Base-by-base conservation (phyloP, 2,329 filamentous ascomycete species). In the Microdochium trichocladiopsis region DNA sequence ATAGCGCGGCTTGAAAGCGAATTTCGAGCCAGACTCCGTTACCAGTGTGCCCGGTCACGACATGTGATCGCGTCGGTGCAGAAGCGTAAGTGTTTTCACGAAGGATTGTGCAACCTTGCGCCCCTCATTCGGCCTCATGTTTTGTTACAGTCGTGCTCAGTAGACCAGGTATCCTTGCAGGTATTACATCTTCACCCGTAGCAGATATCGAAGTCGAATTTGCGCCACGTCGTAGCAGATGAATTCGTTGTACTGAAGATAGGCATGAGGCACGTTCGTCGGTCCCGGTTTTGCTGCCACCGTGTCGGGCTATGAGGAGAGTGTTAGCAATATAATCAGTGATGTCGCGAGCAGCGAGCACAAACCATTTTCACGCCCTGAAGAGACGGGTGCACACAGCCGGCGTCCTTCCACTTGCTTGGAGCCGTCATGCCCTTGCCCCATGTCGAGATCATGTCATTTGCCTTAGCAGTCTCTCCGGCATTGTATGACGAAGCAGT, bases 371-470 rank as follows among this genome's bases (percentile, higher is more conserved):
- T 76, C 41, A 89, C 77, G 0, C 89, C 90, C 53, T 79, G 72
- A 45, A 95, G 71, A 2, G 77, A 75, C 2, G 78, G 72, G 59
- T 90, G 79, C 8, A 92, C 78, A 50, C 75, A 79, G 2, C 71
- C 72, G 0, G 88, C 90, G 66, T 95, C 89, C 66, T 89, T 89
- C 90, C 90, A 95, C 45, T 72, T 72, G 18, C 66, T 71, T 1
- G 90, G 90, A 0, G 82, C 83, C 0, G 72, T 84, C 4, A 50
- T 57, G 2, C 90, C 90, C 63, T 82, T 76, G 9, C 90, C 90
- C 70, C 82, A 85, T 0, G 90, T 95, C 2, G 86, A 83, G 41
- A 82, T 69, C 63, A 81, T 77, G 16, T 84, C 83, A 1, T 77
- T 69, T 2, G 71, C 65, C 56, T 81, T 82, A 0, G 87, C 87